Base-by-base conservation (phyloP, 805 yeast species). In the Komagataella kurtzmanii region DNA sequence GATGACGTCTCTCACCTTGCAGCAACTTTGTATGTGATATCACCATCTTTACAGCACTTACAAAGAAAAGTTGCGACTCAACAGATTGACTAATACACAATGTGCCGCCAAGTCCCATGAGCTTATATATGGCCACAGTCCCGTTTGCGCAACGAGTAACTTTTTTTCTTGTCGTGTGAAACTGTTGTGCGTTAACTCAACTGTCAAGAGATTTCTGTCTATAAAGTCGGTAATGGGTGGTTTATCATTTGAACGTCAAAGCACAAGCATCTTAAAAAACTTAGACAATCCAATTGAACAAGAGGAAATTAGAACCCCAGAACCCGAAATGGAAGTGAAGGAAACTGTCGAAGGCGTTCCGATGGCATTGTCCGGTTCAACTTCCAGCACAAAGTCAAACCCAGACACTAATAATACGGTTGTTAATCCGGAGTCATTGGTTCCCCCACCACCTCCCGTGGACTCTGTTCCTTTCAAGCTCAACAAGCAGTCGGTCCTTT, bases 401-500 rank as follows among this genome's bases (percentile, higher is more conserved):
- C 14, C 40, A 30, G 14, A 30, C 40, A 14, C 6, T 3, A 21
- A 21, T 21, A 21, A 21, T 21, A 21, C 14, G 14, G 40, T 30
- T 6, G 40, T 30, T 14, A 30, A 30, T 7, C 46, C 53, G 6
- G 45, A 48, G 10, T 53, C 46, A 7, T 30, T 24, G 24, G 43
- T 36, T 21, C 50, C 57, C 6, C 44, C 52, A 44, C 51, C 55
- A 10, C 44, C 50, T 7, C 36, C 23, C 23, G 40, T 30, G 40
- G 55, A 54, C 17, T 46, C 56, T 7, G 55, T 57, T 44, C 71
- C 71, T 10, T 79, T 78, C 61, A 67, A 72, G 1, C 66, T 81
- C 49, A 66, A 68, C 24, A 75, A 72, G 59, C 69, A 71, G 3
- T 76, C 82, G 6, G 67, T 74, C 0, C 59, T 76, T 47, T 66